Conservation (phyloP, 2,329 filamentous ascomycete species). For the Tricladium varicosporioides region DNA sequence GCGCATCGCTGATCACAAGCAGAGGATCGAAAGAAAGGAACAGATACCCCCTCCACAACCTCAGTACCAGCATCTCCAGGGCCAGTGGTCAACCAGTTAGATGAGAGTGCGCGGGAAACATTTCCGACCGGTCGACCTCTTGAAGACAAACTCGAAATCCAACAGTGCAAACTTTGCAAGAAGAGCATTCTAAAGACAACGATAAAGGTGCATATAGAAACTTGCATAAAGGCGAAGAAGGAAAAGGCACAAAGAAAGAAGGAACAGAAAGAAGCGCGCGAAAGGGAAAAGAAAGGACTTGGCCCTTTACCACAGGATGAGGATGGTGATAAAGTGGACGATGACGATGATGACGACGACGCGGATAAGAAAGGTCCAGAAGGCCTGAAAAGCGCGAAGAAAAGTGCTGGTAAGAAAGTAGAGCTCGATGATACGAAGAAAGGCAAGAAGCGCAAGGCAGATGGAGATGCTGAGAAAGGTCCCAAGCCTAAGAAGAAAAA, state of each 20-base stretch:
- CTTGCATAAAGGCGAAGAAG: conserved; percentile 68
- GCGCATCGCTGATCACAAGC: conserved; percentile 10
- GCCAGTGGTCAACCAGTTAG: conserved; percentile 65
- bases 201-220: conserved; percentile 76
- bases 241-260: conserved; percentile 36
- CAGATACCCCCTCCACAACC: conserved; percentile 39
- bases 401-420: conserved; percentile 63
- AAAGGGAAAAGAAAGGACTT: conserved; percentile 43
- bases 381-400: conserved; percentile 49
- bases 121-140: conserved; percentile 81
- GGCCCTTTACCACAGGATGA: conserved; percentile 32
- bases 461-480: conserved; percentile 74
- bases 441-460: conserved; percentile 77
- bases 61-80: conserved; percentile 46
- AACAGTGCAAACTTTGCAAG: conserved; percentile 93
- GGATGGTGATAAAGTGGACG: conserved; percentile 37
- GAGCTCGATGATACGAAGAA: conserved; percentile 58
- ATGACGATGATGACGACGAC: conserved; percentile 40
- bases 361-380: conserved; percentile 41
- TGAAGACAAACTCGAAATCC: conserved; percentile 74
- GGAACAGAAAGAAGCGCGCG: conserved; percentile 35
- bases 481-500: conserved; percentile 94
- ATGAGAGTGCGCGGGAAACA: conserved; percentile 72
- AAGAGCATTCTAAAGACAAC: conserved; percentile 76
- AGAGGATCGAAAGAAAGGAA: conserved; percentile 56